Conservation (phyloP, 2,329 filamentous ascomycete species). For the Westerdykella aurantiaca region DNA sequence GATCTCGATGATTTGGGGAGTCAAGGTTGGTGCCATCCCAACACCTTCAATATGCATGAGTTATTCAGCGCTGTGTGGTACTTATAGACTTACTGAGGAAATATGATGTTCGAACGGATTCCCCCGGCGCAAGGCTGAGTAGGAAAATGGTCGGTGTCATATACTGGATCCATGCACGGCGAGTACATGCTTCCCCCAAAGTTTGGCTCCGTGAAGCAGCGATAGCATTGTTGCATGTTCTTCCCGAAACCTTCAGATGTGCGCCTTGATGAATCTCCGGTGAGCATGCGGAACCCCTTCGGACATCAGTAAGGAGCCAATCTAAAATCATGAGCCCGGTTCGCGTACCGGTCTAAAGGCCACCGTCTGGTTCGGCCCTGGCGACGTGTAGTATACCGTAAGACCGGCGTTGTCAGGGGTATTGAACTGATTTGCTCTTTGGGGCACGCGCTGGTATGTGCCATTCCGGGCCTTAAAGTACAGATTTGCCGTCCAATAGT, state of each 20-base stretch:
- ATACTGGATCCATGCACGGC: conserved; percentile 16
- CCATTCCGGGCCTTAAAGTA: conserved; percentile 14
- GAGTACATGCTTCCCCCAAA: conserved; percentile 15
- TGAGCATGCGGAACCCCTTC: conserved; percentile 20
- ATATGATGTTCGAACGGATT: conserved; percentile 43
- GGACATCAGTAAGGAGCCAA: background rate
- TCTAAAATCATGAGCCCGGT: background rate
- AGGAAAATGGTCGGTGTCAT: conserved; percentile 36
- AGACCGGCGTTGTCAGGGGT: conserved; percentile 15
- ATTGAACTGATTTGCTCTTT: conserved; percentile 17
- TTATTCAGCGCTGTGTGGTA: background rate
- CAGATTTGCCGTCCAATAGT: conserved; percentile 15
- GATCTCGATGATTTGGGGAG: conserved; percentile 51
- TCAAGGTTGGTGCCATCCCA: conserved; percentile 47
- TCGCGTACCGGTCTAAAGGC: conserved; percentile 14
- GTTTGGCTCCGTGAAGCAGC: conserved; percentile 12
- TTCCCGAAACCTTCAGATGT: conserved; percentile 12
- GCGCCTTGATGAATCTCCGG: conserved; percentile 12
- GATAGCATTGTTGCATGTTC: conserved; percentile 17
- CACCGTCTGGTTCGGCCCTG: conserved; percentile 10
- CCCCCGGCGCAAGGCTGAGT: conserved; percentile 36
- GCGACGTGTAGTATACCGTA: conserved; percentile 16
- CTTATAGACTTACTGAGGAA: conserved; percentile 33
- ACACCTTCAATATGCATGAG: conserved; percentile 14
- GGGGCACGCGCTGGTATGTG: conserved; percentile 12